phyloP scores from a whole-genome alignment of 495 filamentous ascomycete species.

The Neurospora intermedia region DNA sequence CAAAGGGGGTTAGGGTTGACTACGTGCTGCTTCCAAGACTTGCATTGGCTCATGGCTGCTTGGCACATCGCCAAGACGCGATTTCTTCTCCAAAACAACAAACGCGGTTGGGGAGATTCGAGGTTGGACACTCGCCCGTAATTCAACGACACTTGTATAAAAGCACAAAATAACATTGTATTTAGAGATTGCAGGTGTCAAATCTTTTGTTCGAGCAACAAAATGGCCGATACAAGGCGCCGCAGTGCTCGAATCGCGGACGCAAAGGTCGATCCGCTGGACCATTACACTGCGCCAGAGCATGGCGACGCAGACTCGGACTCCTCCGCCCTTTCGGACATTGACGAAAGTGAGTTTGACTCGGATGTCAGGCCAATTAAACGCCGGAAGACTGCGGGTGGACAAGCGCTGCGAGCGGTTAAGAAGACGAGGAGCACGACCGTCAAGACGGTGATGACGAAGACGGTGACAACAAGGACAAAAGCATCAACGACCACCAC shows the following conservation, averaged over 20 bases:
- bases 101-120: neutral
- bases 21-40: too few relatives aligned
- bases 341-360: neutral
- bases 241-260: neutral
- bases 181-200: neutral
- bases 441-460: neutral
- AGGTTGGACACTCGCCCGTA: neutral
- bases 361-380: neutral
- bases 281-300: neutral
- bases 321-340: neutral
- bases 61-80: neutral
- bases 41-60: neutral
- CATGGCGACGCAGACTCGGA: neutral
- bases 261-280: neutral
- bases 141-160: accelerated
- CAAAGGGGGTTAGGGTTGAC: neutral
- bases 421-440: neutral
- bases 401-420: neutral
- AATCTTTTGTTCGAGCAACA: neutral
- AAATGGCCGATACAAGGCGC: neutral
- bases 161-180: neutral
- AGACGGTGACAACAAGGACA: neutral
- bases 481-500: neutral
- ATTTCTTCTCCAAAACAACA: neutral
- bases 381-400: neutral